A percentile compares a stretch with the other conserved stretches of the same genome.
These are phyloP conservation scores for Ulvella scutata DNA, from an alignment of 139 green algal genomes.

Conservation along the genomic window DNA sequence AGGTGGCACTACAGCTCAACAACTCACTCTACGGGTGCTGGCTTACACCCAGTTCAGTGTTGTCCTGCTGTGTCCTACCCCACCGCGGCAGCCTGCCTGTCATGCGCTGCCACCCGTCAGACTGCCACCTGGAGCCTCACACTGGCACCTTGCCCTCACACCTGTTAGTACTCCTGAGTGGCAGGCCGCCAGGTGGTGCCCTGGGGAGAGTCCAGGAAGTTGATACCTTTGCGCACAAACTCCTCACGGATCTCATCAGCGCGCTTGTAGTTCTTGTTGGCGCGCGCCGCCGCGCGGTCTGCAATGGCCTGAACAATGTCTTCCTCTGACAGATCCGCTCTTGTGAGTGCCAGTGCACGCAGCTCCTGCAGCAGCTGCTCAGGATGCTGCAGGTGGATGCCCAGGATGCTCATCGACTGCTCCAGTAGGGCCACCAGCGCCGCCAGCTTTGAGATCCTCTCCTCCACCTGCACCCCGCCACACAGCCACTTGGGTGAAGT, in stretches of 20 bases:
- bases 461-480: background rate
- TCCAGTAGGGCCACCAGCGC: conserved; percentile 2
- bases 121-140: too few relatives aligned
- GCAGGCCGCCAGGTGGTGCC: conserved; percentile 53
- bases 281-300: conserved; percentile 28
- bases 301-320: conserved; percentile 38
- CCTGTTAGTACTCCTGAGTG: background rate
- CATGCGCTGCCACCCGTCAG: too few relatives aligned
- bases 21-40: too few relatives aligned
- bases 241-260: conserved; percentile 40
- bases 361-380: conserved; percentile 34
- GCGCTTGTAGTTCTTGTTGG: conserved; percentile 63
- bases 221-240: conserved; percentile 41
- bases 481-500: background rate
- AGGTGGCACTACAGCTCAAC: too few relatives aligned
- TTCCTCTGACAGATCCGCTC: conserved; percentile 49
- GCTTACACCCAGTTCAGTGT: too few relatives aligned
- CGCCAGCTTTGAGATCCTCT: conserved; percentile 19
- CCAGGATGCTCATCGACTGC: conserved; percentile 15
- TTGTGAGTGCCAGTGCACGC: conserved; percentile 39
- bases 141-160: too few relatives aligned
- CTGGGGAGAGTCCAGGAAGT: conserved; percentile 54
- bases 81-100: too few relatives aligned
- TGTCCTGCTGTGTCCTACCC: too few relatives aligned
- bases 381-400: conserved; percentile 17